Conservation (phyloP, 768 basidiomycete genomes). For the Boletus bicolor region DNA sequence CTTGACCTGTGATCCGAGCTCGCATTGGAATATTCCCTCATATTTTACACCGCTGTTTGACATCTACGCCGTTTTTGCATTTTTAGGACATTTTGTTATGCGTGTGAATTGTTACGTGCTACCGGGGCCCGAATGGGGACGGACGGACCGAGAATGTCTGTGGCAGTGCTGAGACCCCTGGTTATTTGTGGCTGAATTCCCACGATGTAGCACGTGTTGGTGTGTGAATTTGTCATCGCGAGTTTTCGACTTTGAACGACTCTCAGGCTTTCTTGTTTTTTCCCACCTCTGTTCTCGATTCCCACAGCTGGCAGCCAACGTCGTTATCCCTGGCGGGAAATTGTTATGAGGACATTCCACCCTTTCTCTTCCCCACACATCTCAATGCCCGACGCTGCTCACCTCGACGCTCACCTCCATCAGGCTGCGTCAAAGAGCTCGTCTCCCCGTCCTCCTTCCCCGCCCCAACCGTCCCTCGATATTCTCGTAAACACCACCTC, state of each 20-base stretch:
- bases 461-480: constrained; percentile 39
- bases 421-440: constrained; percentile 35
- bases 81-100: constrained; percentile 21
- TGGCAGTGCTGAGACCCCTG: constrained; percentile 6
- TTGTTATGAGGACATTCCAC: constrained; percentile 43
- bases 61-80: constrained; percentile 12
- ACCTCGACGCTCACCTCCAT: constrained; percentile 32
- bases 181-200: constrained; percentile 25
- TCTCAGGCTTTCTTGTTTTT: constrained; percentile 36
- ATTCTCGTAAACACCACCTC: constrained; percentile 33
- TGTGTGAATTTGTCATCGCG: constrained; percentile 24
- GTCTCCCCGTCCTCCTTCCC: constrained; percentile 48
- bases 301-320: constrained; percentile 44
- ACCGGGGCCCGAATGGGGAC: not conserved
- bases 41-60: constrained; percentile 17
- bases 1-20: constrained; percentile 2
- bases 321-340: constrained; percentile 40
- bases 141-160: not conserved
- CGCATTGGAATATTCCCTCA: constrained; percentile 19
- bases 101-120: not conserved
- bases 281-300: constrained; percentile 45
- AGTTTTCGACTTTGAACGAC: constrained; percentile 15
- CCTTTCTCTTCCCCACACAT: constrained; percentile 41
- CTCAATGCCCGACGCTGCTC: constrained; percentile 40
- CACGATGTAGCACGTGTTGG: constrained; percentile 32